Base-by-base conservation (phyloP, 495 filamentous ascomycete species). In the Saxophila tyrrhenica region DNA sequence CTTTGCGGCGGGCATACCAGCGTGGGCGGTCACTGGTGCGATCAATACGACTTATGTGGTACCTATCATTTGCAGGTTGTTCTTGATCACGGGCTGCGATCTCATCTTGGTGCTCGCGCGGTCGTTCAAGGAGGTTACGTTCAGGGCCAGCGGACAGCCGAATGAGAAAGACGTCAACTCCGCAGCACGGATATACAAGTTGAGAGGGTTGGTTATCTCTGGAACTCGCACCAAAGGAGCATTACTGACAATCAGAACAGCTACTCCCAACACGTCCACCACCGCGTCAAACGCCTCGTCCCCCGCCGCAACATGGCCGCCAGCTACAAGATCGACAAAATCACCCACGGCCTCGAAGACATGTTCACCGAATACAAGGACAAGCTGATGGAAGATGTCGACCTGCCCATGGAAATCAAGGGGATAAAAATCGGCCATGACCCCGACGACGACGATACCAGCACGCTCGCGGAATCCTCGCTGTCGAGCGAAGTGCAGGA, bases 101-200 rank as follows among this genome's bases (percentile, higher is more conserved):
- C 41, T 61, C 19, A 57, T 45, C 10, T 38, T 61, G 39, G 54
- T 61, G 1, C 43, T 61, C 5, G 58, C 54, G 11, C 32, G 54
- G n/a, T 48, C 55, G n/a, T 65, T 65, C 55, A 63, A 54, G 39
- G 55, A 56, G 32, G 48, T 50, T 15, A 59, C 61, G 13, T 51
- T 54, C 51, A 57, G 52, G 32, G 54, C 51, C 39, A 56, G 57
- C 29, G 58, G 63, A 25, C 61, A 64, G 39, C 63, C 63, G 11
- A 52, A 56, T 38, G 58, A 58, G 48, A 56, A 47, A 25, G 61
- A 65, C 35, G 48, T 65, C 29, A 49, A 32, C 32, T 44, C 46
- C 9, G 63, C 63, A 25, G 63, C 63, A 11, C 21, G 51, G 15
- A 62, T 44, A 21, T 65, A 65, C 39, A 47, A 47, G 17, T 23